Evolutionary conservation across 257 asterid species (phyloP).

Genomic region (Dorcoceras hygrometricum): DNA sequence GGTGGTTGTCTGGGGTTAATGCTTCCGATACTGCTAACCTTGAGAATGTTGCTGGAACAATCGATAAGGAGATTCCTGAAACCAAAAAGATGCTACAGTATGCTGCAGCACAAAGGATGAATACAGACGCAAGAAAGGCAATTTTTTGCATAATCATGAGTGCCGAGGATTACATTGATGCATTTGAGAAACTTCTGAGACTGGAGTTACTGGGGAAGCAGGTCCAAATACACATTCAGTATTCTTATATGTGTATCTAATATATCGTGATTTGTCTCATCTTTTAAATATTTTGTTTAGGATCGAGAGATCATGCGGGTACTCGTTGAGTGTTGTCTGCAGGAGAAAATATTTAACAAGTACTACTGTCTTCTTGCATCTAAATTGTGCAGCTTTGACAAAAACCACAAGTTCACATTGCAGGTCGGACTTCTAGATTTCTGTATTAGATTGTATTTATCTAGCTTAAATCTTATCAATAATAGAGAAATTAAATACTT

Average conservation of each 20-base stretch:
- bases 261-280: slow-evolving; percentile 19
- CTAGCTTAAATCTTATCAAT: not conserved
- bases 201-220: slow-evolving; percentile 88
- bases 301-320: slow-evolving; percentile 95
- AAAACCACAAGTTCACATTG: slow-evolving; percentile 87
- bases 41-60: slow-evolving; percentile 67
- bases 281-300: slow-evolving; percentile 35
- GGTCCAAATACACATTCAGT: slow-evolving; percentile 36
- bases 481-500: not conserved
- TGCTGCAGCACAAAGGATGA: slow-evolving; percentile 92
- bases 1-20: slow-evolving; percentile 87
- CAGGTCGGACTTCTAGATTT: slow-evolving; percentile 53
- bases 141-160: slow-evolving; percentile 91
- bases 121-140: slow-evolving; percentile 86
- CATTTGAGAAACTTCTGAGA: slow-evolving; percentile 85
- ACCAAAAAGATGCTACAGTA: slow-evolving; percentile 81
- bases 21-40: slow-evolving; percentile 44
- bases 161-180: slow-evolving; percentile 84
- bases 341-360: slow-evolving; percentile 86
- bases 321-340: slow-evolving; percentile 89
- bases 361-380: slow-evolving; percentile 85
- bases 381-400: slow-evolving; percentile 81
- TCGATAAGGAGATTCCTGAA: slow-evolving; percentile 72
- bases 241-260: slow-evolving; percentile 7
- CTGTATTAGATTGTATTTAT: not conserved